phyloP scores from a whole-genome alignment of 2,329 filamentous ascomycete species.

The Huntiella abstrusa region DNA sequence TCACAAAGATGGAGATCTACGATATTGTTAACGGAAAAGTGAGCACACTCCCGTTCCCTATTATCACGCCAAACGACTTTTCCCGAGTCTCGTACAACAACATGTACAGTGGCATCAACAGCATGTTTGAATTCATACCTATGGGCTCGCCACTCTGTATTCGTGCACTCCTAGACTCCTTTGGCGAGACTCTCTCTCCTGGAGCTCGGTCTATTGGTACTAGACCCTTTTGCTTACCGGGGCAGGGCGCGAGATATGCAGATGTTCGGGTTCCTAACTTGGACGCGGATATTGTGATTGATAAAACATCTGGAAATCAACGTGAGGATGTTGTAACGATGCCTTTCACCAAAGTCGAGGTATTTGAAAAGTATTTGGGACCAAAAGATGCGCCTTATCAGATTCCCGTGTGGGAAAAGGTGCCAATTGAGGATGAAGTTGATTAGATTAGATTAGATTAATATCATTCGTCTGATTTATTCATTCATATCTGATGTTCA shows the following conservation, averaged over 20 bases:
- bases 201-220: background rate
- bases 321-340: too few species aligned
- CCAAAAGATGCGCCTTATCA: background rate
- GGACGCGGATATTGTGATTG: too few species aligned
- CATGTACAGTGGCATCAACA: background rate
- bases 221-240: background rate
- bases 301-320: too few species aligned
- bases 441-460: too few species aligned
- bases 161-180: background rate
- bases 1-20: background rate
- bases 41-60: background rate
- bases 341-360: too few species aligned
- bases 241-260: background rate
- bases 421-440: background rate
- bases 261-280: background rate
- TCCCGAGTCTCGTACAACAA: background rate
- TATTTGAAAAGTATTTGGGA: background rate
- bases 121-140: background rate
- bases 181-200: background rate
- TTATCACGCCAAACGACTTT: too few species aligned
- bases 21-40: background rate
- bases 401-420: background rate
- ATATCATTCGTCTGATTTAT: too few species aligned
- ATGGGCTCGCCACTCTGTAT: background rate
- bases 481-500: too few species aligned